phyloP scores from a whole-genome alignment of 306 rosid genomes.

The Quercus mongolica region DNA sequence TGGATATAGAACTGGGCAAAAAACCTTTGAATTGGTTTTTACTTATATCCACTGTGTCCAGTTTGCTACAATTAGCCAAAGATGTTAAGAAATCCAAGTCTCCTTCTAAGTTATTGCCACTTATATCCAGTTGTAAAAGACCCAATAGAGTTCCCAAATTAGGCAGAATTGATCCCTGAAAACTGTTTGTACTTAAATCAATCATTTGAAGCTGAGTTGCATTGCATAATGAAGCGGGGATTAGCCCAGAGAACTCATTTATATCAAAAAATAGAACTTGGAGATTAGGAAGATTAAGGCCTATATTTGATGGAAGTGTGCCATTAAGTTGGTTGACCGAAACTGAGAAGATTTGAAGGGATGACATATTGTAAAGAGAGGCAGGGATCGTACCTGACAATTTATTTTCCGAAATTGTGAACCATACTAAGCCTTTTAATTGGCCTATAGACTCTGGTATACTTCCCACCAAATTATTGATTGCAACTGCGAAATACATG shows the following conservation, averaged over 20 bases:
- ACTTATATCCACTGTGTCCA: background rate
- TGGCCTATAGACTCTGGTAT: too few species aligned
- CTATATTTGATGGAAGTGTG: slow-evolving; percentile 30
- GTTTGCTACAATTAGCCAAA: slow-evolving; percentile 22
- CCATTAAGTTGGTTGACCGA: background rate
- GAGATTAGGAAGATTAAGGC: slow-evolving; percentile 30
- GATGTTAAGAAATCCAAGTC: slow-evolving; percentile 22
- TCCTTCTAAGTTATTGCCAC: slow-evolving; percentile 5
- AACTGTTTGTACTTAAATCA: background rate
- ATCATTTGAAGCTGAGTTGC: slow-evolving; percentile 15
- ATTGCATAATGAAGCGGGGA: slow-evolving; percentile 33
- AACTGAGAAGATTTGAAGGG: background rate
- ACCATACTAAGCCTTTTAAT: fast-evolving
- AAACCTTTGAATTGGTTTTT: slow-evolving; percentile 28
- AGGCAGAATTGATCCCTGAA: slow-evolving; percentile 11
- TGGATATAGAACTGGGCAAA: slow-evolving; percentile 21
- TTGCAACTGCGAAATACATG: fast-evolving
- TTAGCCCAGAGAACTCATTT: slow-evolving; percentile 28
- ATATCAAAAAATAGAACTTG: background rate
- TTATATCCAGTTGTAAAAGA: background rate
- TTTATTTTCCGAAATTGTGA: fast-evolving
- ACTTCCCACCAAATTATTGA: too few species aligned
- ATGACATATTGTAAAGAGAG: slow-evolving; percentile 15
- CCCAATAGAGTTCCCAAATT: slow-evolving; percentile 2
- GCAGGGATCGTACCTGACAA: too few species aligned